phyloP scores from a whole-genome alignment of 192 early-diverging fungal genomes.

The Entophlyctis luteolus region DNA sequence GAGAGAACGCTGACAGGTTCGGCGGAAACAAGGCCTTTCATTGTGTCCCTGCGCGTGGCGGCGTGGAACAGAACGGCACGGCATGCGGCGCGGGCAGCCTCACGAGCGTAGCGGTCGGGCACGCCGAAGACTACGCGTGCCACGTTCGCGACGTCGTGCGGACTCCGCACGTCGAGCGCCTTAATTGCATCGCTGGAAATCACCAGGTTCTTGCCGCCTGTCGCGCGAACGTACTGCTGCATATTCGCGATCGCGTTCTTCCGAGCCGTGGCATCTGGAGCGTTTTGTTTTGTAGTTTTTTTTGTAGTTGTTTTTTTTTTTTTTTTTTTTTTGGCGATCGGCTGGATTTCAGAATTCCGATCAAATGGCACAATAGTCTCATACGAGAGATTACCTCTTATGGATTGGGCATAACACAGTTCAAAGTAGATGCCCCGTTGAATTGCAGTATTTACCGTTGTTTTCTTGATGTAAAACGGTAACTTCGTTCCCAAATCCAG shows the following conservation, averaged over 20 bases:
- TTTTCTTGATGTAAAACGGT: conserved; percentile 63
- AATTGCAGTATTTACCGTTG: conserved; percentile 64
- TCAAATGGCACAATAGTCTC: neutral
- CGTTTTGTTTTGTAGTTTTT: neutral
- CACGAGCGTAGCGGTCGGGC: conserved; percentile 12
- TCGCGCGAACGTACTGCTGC: conserved; percentile 59
- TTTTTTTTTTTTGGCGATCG: no score
- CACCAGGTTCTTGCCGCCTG: conserved; percentile 75
- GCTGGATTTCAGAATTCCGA: no score
- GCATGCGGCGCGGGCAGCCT: neutral
- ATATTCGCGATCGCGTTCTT: conserved; percentile 66
- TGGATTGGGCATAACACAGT: conserved; percentile 61
- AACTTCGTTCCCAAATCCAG: conserved; percentile 65
- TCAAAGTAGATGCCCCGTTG: conserved; percentile 79
- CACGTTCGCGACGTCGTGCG: conserved; percentile 78
- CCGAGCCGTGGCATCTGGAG: conserved; percentile 55
- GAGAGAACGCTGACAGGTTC: neutral
- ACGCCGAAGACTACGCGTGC: conserved; percentile 20
- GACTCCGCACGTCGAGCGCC: conserved; percentile 69
- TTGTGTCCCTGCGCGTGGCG: conserved; percentile 10
- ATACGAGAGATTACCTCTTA: conserved; percentile 48
- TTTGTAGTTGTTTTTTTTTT: neutral
- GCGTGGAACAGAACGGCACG: conserved; percentile 18
- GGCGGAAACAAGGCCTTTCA: conserved; percentile 7
- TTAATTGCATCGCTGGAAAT: conserved; percentile 64